Conservation (phyloP, 805 yeast genomes). For the Yarrowia phangngaensis region DNA sequence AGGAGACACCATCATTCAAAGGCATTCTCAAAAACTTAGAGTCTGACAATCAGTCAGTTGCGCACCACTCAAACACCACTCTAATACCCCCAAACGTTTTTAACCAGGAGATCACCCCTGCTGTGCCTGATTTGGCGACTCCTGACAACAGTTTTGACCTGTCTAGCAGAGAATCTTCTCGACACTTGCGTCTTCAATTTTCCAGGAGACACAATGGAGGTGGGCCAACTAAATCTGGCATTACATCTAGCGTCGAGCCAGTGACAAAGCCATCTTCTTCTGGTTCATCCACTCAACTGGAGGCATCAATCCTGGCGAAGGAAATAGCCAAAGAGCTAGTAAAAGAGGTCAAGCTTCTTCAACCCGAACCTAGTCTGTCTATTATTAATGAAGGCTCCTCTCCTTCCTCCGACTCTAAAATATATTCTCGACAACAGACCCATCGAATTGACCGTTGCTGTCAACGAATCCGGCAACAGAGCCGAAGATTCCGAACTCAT, state of each 20-base stretch:
- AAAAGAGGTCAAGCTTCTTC: conserved; percentile 19
- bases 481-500: too few species aligned
- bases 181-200: conserved; percentile 1
- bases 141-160: background rate
- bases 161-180: background rate
- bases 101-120: conserved; percentile 4
- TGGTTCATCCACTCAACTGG: too few species aligned
- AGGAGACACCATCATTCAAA: background rate
- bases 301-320: conserved; percentile 12
- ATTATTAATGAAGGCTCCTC: background rate
- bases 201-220: conserved; percentile 10
- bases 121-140: background rate
- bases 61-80: too few species aligned
- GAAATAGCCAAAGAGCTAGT: conserved; percentile 16
- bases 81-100: conserved; percentile 10
- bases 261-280: too few species aligned
- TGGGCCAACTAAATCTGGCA: too few species aligned
- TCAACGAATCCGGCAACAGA: too few species aligned
- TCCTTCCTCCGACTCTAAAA: too few species aligned
- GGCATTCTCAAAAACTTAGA: conserved; percentile 19
- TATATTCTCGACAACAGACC: too few species aligned
- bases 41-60: conserved; percentile 1
- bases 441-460: too few species aligned
- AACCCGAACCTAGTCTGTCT: conserved; percentile 8
- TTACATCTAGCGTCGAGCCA: too few species aligned